phyloP scores from a whole-genome alignment of 2,329 filamentous ascomycete genomes.

The Sarocladiaceae sp. region DNA sequence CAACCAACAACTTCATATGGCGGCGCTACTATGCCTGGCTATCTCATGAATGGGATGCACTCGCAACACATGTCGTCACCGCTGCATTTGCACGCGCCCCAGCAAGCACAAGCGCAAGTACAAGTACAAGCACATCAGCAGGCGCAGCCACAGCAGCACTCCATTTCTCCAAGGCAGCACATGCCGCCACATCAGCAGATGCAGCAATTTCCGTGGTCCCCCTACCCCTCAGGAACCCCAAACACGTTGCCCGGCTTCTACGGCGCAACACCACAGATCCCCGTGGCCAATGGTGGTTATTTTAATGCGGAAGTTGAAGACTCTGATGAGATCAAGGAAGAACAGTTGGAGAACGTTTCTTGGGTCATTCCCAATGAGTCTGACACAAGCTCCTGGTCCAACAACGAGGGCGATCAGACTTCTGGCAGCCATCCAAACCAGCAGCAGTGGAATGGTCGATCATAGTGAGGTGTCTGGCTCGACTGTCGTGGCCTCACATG shows the following conservation, averaged over 20 bases:
- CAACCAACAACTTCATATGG: neutral
- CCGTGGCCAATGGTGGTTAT: neutral
- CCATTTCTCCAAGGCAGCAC: too few relatives aligned
- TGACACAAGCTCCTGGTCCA: neutral
- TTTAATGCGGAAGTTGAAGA: neutral
- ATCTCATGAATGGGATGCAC: neutral
- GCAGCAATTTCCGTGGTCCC: neutral
- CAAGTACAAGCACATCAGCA: neutral
- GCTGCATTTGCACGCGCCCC: neutral
- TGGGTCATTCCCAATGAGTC: neutral
- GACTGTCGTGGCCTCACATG: too few relatives aligned
- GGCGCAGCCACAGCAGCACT: neutral
- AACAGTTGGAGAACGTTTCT: neutral
- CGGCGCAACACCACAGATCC: neutral
- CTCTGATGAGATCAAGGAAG: slow-evolving; percentile 1
- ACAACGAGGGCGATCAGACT: neutral
- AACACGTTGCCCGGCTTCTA: neutral
- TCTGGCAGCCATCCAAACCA: neutral
- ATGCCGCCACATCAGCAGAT: neutral
- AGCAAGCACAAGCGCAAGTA: neutral
- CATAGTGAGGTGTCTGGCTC: neutral
- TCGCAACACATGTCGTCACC: neutral
- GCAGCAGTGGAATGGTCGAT: neutral
- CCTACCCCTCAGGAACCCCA: neutral
- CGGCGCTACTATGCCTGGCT: neutral